These are phyloP conservation scores for Pleurotus tuoliensis DNA, from an alignment of 768 basidiomycete genomes.

Conservation along the genomic window DNA sequence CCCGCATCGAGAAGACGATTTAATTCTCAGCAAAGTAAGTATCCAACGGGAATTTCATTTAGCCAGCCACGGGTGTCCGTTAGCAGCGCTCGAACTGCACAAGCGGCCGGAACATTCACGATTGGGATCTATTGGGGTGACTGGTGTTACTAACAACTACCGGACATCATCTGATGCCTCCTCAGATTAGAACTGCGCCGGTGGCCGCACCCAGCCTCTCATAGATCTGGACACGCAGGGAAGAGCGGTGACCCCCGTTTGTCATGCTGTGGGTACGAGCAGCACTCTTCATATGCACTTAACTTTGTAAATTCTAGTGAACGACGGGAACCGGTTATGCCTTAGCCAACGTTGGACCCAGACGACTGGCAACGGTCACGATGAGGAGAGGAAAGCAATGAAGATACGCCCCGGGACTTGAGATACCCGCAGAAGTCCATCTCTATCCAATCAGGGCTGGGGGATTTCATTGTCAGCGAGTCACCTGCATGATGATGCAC, in stretches of 20 bases:
- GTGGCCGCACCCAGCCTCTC: neutral
- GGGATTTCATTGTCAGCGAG: neutral
- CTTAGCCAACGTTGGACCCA: neutral
- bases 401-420: slow-evolving; percentile 4
- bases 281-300: neutral
- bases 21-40: neutral
- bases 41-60: neutral
- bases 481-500: slow-evolving; percentile 1
- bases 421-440: neutral
- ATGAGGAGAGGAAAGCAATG: neutral
- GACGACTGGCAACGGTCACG: neutral
- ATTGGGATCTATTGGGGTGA: neutral
- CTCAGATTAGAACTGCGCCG: slow-evolving; percentile 4
- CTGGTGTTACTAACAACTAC: neutral
- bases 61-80: neutral
- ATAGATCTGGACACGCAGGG: neutral
- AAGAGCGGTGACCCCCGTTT: neutral
- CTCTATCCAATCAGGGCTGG: slow-evolving; percentile 3
- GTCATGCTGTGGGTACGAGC: slow-evolving; percentile 3
- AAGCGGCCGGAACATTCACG: neutral
- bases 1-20: too few species aligned
- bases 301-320: neutral
- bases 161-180: slow-evolving; percentile 1
- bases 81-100: neutral
- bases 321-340: slow-evolving; percentile 3